phyloP scores from a whole-genome alignment of 306 rosid species.

The Cicer cuneatum region DNA sequence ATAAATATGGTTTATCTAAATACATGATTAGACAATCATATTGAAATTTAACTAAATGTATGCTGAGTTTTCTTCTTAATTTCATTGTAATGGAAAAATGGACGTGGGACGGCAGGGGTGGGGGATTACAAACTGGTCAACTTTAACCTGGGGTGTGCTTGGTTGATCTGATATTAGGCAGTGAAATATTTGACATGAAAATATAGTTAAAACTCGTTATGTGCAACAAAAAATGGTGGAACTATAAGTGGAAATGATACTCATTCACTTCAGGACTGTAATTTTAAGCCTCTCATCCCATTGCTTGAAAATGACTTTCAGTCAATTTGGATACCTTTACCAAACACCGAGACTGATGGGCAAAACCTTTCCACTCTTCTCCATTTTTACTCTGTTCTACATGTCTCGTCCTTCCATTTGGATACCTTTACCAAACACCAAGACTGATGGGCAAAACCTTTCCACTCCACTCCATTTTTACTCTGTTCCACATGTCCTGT shows the following conservation, averaged over 20 bases:
- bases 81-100: neutral
- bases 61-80: neutral
- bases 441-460: no score
- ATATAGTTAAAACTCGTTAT: neutral
- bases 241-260: neutral
- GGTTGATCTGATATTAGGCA: constrained; percentile 26
- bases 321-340: neutral
- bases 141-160: neutral
- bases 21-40: constrained; percentile 3
- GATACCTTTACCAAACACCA: no score
- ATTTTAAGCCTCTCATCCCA: constrained; percentile 1
- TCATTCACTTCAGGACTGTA: constrained; percentile 2
- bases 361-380: neutral
- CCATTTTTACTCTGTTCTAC: neutral
- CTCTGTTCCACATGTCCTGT: neutral
- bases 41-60: neutral
- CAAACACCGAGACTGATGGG: neutral
- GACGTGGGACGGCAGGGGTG: neutral
- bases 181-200: neutral
- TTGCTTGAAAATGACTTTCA: constrained; percentile 24
- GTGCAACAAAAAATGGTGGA: neutral
- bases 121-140: neutral
- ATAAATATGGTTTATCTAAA: constrained; percentile 13
- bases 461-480: no score
- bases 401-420: neutral